A percentile compares a stretch with the other conserved stretches of the same genome.
Evolutionary conservation across 2,329 filamentous ascomycete genomes (phyloP).

Genomic region (Ilyonectria destructans): DNA sequence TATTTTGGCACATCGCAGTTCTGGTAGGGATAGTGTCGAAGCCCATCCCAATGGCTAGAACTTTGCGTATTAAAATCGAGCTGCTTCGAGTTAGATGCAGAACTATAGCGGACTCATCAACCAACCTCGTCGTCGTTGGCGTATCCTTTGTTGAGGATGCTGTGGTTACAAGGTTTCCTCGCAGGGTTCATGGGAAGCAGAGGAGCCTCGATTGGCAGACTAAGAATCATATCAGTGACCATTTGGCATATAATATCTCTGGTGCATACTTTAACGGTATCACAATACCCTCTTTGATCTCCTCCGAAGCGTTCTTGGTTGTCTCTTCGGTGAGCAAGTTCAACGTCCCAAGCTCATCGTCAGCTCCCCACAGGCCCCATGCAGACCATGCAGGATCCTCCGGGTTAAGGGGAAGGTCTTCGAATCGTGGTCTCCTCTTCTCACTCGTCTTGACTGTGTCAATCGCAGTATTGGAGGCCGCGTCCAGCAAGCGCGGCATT

Average conservation of each 20-base stretch:
- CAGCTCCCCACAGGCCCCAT: conserved; percentile 65
- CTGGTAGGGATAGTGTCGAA: conserved; percentile 47
- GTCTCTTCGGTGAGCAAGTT: conserved; percentile 61
- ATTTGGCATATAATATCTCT: not conserved
- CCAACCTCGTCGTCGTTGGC: conserved; percentile 47
- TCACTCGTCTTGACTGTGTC: not conserved
- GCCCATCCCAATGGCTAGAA: conserved; percentile 46
- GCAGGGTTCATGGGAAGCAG: not conserved
- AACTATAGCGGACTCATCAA: not conserved
- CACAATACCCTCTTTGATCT: conserved; percentile 19
- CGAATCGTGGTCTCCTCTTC: conserved; percentile 45
- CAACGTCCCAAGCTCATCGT: conserved; percentile 65
- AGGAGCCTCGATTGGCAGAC: conserved; percentile 33
- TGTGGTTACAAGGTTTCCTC: conserved; percentile 38
- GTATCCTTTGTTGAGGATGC: conserved; percentile 46
- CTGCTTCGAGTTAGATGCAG: conserved; percentile 20
- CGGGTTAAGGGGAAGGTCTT: conserved; percentile 61
- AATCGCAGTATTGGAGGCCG: not conserved
- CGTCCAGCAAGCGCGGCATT: not conserved
- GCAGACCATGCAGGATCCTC: conserved; percentile 63
- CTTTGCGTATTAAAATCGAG: conserved; percentile 40
- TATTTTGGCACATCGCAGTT: conserved; percentile 31
- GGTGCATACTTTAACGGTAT: conserved; percentile 35
- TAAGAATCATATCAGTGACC: not conserved
- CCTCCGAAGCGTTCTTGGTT: conserved; percentile 10